Base-by-base conservation (phyloP, 805 yeast species). In the Wickerhamiella bombiphila region DNA sequence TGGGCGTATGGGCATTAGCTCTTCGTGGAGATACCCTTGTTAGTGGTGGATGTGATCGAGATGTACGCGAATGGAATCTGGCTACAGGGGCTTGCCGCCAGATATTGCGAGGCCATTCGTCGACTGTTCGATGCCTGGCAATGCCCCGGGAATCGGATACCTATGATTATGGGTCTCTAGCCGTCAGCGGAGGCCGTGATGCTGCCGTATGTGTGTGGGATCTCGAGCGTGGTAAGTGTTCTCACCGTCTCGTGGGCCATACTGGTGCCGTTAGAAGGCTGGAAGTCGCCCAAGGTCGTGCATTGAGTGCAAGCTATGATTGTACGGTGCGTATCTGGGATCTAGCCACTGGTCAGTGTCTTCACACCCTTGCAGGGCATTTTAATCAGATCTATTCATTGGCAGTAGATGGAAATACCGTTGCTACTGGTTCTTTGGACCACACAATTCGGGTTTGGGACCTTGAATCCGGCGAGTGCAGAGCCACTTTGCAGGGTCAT, bases 1-100 rank as follows among this genome's bases (percentile, higher is more conserved):
- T 85, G 67, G 98, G 97, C 29, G 94, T 91, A 11, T 88, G 97
- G 96, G 86, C 93, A 22, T 77, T 91, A 42, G 79, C 86, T 31
- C 82, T 94, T 1, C 83, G 78, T 60, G 95, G 94, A 31, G 74
- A 85, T 52, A 78, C 88, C 50, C 70, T 88, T 46, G 94, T 88
- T 16, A 76, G 93, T 25, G 97, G 97, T 26, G 83, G 94, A 15
- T 95, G 97, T 47, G 98, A 88, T 60, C 71, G 95, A 53, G 86
- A 94, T 28, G 94, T 88, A 17, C 72, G 96, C 55, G 85, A 88
- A 47, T 88, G 98, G 98, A 94, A 88, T 59, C 69, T 86, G 47
- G 66, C 74, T 46, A 71, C 88, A 18, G 93, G 94, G 18, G 81
- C 77, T 57, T 83, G 95, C 56, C 72, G 80, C 26, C 69, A 82